A percentile compares a stretch with the other conserved stretches of the same genome.
phyloP scores from a whole-genome alignment of 768 basidiomycete species.

The Kwoniella sp. region DNA sequence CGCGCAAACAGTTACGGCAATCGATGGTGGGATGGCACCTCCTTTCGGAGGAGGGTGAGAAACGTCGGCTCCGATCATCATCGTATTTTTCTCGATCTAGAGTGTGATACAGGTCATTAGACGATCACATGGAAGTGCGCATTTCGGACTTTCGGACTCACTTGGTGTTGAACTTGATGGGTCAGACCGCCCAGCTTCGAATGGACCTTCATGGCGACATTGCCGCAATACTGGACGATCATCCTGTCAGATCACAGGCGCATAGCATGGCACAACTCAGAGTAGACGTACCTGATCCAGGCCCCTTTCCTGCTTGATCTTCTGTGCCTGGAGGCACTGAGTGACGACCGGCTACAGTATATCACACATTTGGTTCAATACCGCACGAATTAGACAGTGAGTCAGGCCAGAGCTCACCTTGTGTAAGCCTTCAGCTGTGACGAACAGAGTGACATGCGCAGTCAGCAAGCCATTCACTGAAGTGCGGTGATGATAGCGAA shows the following conservation, averaged over 20 bases:
- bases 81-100: constrained; percentile 38
- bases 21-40: constrained; percentile 41
- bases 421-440: constrained; percentile 17
- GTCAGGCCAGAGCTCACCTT: too few relatives aligned
- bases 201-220: constrained; percentile 55
- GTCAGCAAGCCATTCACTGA: neutral
- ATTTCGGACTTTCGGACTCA: constrained; percentile 32
- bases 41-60: constrained; percentile 43
- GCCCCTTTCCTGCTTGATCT: constrained; percentile 38
- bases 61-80: constrained; percentile 51
- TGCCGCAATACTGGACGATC: constrained; percentile 20
- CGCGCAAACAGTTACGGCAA: constrained; percentile 44
- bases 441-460: too few relatives aligned
- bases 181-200: constrained; percentile 56
- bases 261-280: too few relatives aligned
- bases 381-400: too few relatives aligned
- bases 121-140: too few relatives aligned
- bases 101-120: neutral
- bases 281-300: constrained; percentile 36
- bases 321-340: constrained; percentile 47
- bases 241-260: too few relatives aligned
- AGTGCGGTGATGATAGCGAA: neutral
- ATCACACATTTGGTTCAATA: neutral
- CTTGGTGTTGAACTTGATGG: constrained; percentile 36
- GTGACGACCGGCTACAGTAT: constrained; percentile 46